Evolutionary conservation across 805 yeast species (phyloP), one percentile per base, ranked within the genome.

Genomic region (Barnettozyma californica): DNA sequence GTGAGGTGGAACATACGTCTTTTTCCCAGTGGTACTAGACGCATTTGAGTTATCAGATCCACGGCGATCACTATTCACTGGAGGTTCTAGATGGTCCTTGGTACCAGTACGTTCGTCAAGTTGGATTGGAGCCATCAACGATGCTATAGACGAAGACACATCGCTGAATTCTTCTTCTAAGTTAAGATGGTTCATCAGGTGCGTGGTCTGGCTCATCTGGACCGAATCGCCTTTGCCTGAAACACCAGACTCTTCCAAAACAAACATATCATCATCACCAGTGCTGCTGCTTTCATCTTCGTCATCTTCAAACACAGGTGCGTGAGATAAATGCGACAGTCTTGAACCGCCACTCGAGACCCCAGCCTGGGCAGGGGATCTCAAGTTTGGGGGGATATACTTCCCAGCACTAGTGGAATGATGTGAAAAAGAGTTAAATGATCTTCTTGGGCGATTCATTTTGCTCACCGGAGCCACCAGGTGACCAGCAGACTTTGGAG

Each of bases 371-470:
- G 54, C 41, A 8, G 82, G 76, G 0, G 78, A 76, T 61, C 90
- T 73, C 54, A 83, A 68, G 57, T 77, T 82, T n/a, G 90, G 90
- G 19, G 91, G 91, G 36, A 84, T 69, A 56, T 84, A 84, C 60
- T 80, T 83, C 3, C 86, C 86, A 35, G 71, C 66, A 6, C 44
- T 46, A 1, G 75, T 60, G 5, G 64, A 55, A 25, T 47, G 50
- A 20, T 44, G 43, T 3, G 67, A 60, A 40, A 50, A 50, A 4
- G 63, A 57, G 20, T 50, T 55, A 56, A 59, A 59, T 8, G 67
- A 61, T 19, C 55, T 53, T 45, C 55, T 48, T 29, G 49, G 47
- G 20, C 49, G 55, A 9, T 45, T 50, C 8, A 21, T 44, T 29
- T 44, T 47, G 21, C 44, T 45, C 6, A 29, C n/a, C 3, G 34